Base-by-base conservation (phyloP, 148 eudicot species). In the Bassia scoparia region DNA sequence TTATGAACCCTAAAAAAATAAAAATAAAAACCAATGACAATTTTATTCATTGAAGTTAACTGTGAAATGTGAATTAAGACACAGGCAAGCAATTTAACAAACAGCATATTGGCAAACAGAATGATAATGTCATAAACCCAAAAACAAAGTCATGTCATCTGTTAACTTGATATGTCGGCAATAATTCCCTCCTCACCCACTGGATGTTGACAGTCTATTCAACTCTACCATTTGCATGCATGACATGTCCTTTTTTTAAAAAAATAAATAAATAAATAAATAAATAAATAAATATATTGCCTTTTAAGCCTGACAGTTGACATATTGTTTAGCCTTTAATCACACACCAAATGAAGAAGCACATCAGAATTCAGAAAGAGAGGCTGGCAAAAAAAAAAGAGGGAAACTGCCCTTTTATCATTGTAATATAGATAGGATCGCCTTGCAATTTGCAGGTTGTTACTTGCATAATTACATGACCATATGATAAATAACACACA, bases 171-270 rank as follows among this genome's bases (percentile, higher is more conserved):
- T 16, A 16, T 30, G 63, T 30, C 37, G 37, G 63, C 63, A 60
- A 60, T 31, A 16, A 60, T 60, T 60, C 37, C 63, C 63, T 60
- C 30, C 63, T 14, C 63, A 60, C 8, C 63, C 20, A 60, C 63
- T 31, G n/a, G 35, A 60, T 30, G 63, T 35, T 60, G 37, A 30
- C 37, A 60, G 29, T 60, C 35, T 21, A 60, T 30, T 60, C 37
- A 30, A 30, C 37, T 29, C 63, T 29, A 59, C 63, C 16, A 30
- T 30, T 60, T 60, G 63, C 63, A 60, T 30, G 37, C 21, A 30
- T 15, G 16, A 14, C 35, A 58, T 26, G 10, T 60, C 21, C 12
- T 1, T 26, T 30, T n/a, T n/a, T n/a, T n/a, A n/a, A n/a, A n/a
- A n/a, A n/a, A n/a, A n/a, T n/a, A n/a, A n/a, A n/a, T n/a, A n/a